These are phyloP conservation scores for Talaromyces sp. DNA, from an alignment of 2,329 filamentous ascomycete genomes.

Conservation along the genomic window DNA sequence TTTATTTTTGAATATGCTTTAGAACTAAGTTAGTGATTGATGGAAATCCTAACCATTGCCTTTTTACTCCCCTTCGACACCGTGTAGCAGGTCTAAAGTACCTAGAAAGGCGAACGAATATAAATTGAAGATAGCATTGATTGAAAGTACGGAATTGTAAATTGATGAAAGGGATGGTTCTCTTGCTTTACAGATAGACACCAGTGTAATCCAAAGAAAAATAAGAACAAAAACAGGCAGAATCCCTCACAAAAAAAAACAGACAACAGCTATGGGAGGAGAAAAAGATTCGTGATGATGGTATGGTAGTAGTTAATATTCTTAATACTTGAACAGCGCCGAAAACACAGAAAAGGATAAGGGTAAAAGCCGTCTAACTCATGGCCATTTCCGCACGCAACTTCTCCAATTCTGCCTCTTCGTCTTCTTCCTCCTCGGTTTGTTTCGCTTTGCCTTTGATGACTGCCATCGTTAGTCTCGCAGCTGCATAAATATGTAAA, in stretches of 20 bases:
- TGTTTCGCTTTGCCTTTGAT: constrained; percentile 46
- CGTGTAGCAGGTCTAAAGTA: not conserved
- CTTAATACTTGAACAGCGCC: not conserved
- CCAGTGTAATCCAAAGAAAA: not conserved
- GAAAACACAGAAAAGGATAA: not conserved
- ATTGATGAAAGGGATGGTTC: not conserved
- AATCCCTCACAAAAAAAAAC: constrained; percentile 3
- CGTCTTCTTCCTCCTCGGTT: constrained; percentile 80
- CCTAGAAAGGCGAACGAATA: not conserved
- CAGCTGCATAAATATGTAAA: not conserved
- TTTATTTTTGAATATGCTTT: not conserved
- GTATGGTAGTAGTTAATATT: not conserved
- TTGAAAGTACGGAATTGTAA: not conserved
- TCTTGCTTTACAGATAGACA: constrained; percentile 9
- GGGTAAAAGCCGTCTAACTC: constrained; percentile 45
- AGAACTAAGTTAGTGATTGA: not conserved
- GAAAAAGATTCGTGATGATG: constrained; percentile 3
- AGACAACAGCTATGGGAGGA: not conserved
- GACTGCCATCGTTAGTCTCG: constrained; percentile 29
- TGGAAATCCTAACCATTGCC: not conserved
- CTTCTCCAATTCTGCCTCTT: constrained; percentile 90
- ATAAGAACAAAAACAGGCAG: not conserved
- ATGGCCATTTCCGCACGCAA: constrained; percentile 97
- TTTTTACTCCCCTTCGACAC: not conserved
- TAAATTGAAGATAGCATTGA: not conserved